A percentile compares a stretch with the other conserved stretches of the same genome.
Conservation (phyloP, 2,329 filamentous ascomycete species). For the Trichoderma pleuroti region DNA sequence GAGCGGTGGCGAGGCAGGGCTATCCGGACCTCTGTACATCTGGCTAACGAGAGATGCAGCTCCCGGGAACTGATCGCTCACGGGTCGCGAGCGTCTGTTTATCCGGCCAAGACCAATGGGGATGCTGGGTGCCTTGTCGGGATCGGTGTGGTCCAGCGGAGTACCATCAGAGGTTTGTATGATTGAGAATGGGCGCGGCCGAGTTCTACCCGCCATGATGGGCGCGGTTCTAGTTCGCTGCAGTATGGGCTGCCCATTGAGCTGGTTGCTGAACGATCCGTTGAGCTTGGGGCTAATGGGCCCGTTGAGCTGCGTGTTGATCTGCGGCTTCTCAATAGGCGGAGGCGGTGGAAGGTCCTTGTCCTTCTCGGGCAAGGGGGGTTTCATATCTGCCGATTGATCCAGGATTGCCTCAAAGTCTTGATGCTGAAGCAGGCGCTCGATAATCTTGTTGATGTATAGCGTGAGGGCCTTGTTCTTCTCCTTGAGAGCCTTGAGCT, state of each 20-base stretch:
- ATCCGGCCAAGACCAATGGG: constrained; percentile 60
- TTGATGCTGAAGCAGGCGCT: constrained; percentile 86
- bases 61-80: constrained; percentile 60
- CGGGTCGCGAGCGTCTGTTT: constrained; percentile 53
- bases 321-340: constrained; percentile 31
- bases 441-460: constrained; percentile 99
- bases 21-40: constrained; percentile 77
- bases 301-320: constrained; percentile 40
- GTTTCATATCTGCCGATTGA: constrained; percentile 59
- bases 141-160: constrained; percentile 55
- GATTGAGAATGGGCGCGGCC: constrained; percentile 55
- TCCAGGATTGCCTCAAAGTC: constrained; percentile 94
- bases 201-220: constrained; percentile 42
- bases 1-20: constrained; percentile 58
- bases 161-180: constrained; percentile 41
- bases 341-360: constrained; percentile 80
- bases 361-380: constrained; percentile 52
- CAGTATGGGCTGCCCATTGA: constrained; percentile 47
- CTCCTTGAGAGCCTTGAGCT: constrained; percentile 77
- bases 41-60: constrained; percentile 77
- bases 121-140: constrained; percentile 71
- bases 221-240: constrained; percentile 62
- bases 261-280: constrained; percentile 28
- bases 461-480: constrained; percentile 96
- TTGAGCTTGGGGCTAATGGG: neutral